Conservation (phyloP, 345 rosid species). For the Erysimum cheiranthoides region DNA sequence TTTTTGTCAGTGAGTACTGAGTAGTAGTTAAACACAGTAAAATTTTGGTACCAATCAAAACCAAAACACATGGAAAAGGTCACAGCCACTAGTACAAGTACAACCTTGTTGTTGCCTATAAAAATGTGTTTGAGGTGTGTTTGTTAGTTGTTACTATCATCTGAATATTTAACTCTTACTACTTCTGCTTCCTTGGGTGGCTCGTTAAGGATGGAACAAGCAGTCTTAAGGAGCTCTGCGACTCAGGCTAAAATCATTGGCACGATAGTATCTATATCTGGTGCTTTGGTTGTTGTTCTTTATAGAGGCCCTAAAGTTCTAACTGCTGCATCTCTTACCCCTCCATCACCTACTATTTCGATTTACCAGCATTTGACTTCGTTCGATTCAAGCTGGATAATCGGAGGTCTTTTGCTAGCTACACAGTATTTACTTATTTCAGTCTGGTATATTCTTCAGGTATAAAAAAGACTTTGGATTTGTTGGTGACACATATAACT, state of each 20-base stretch:
- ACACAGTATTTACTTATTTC: constrained; percentile 32
- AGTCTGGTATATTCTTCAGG: constrained; percentile 45
- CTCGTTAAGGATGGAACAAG: constrained; percentile 34
- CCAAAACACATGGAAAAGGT: not conserved
- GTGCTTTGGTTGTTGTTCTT: constrained; percentile 44
- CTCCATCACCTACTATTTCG: constrained; percentile 19
- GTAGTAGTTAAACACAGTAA: not conserved
- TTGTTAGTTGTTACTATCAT: not conserved
- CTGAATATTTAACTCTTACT: not conserved
- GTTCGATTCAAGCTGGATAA: constrained; percentile 37
- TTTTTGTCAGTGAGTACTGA: constrained; percentile 8
- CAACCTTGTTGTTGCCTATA: constrained; percentile 1
- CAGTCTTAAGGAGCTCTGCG: constrained; percentile 39
- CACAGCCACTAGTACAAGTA: not conserved
- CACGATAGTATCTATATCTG: constrained; percentile 43
- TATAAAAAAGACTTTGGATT: constrained; percentile 12
- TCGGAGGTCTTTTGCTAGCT: constrained; percentile 41
- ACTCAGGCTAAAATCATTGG: constrained; percentile 45
- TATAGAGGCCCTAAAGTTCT: constrained; percentile 40
- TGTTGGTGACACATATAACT: not conserved
- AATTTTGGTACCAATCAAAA: not conserved
- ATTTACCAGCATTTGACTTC: constrained; percentile 20
- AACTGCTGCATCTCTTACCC: not conserved
- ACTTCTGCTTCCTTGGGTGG: constrained; percentile 4
- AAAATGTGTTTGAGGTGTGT: not conserved